phyloP scores from a whole-genome alignment of 108 stramenopile genomes.

The Pseudonitzschia multistriata region DNA sequence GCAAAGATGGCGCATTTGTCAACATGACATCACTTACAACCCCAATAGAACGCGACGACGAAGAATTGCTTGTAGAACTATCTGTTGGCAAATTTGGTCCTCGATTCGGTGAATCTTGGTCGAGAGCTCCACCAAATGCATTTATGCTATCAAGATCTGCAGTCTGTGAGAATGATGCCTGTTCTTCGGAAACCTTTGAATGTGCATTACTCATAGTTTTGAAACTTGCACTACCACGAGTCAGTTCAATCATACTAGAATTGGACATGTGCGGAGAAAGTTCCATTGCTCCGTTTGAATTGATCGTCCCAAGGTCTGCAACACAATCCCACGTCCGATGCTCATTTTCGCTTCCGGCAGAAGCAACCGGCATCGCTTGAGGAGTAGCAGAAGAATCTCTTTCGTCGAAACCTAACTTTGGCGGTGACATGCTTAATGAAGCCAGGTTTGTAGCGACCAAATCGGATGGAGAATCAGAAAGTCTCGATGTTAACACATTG shows the following conservation, averaged over 20 bases:
- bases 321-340: constrained; percentile 5
- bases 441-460: not conserved
- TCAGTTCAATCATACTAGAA: not conserved
- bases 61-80: not conserved
- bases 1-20: no score
- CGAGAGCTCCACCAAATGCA: constrained; percentile 15
- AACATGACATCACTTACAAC: not conserved
- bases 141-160: constrained; percentile 23
- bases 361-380: not conserved
- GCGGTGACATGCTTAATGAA: not conserved
- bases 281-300: constrained; percentile 8
- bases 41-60: not conserved
- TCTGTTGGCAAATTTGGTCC: not conserved
- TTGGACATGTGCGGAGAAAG: not conserved
- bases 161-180: constrained; percentile 17
- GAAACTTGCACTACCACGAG: not conserved
- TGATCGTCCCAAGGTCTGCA: constrained; percentile 14
- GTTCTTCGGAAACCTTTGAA: not conserved
- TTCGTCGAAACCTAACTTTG: not conserved
- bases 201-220: not conserved
- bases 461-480: not conserved
- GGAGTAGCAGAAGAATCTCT: not conserved
- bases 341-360: not conserved
- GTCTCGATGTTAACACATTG: not conserved
- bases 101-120: not conserved